Evolutionary conservation across 352 stramenopile species (phyloP).

Genomic region (Pythium aquatile): DNA sequence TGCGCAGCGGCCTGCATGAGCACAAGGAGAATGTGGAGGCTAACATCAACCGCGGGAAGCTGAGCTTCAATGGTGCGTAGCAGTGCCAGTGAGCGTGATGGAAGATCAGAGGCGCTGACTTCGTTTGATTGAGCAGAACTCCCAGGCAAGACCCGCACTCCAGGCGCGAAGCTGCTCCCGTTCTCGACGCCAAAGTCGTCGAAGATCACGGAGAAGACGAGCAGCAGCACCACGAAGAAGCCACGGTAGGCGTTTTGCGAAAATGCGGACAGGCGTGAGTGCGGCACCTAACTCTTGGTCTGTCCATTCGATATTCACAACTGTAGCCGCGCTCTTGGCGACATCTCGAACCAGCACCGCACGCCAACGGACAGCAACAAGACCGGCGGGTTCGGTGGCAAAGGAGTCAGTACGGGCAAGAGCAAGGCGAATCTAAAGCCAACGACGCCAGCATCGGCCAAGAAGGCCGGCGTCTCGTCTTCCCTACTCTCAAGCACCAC

Average conservation of each 20-base stretch:
- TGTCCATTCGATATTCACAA: neutral
- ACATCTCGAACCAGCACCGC: conserved; percentile 79
- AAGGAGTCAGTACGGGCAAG: conserved; percentile 8
- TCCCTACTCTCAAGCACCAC: conserved; percentile 21
- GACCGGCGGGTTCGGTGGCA: conserved; percentile 11
- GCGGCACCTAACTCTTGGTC: neutral
- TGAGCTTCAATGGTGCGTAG: conserved; percentile 29
- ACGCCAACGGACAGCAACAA: conserved; percentile 26
- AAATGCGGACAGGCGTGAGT: neutral
- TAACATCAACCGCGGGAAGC: conserved; percentile 31
- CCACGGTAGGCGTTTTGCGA: conserved; percentile 35
- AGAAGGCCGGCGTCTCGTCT: conserved; percentile 13
- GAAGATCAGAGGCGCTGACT: neutral
- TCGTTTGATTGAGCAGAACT: conserved; percentile 9
- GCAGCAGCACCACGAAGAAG: conserved; percentile 36
- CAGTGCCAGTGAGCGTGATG: neutral
- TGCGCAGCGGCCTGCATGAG: conserved; percentile 34
- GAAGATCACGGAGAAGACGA: conserved; percentile 21
- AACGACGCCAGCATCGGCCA: conserved; percentile 13
- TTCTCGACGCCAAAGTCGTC: conserved; percentile 41
- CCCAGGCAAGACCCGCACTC: conserved; percentile 13
- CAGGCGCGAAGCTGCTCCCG: conserved; percentile 13
- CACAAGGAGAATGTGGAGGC: conserved; percentile 78
- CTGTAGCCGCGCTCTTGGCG: conserved; percentile 54
- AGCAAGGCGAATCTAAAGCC: conserved; percentile 13